phyloP scores from a whole-genome alignment of 331 rosid species.

The Malus hybrid region DNA sequence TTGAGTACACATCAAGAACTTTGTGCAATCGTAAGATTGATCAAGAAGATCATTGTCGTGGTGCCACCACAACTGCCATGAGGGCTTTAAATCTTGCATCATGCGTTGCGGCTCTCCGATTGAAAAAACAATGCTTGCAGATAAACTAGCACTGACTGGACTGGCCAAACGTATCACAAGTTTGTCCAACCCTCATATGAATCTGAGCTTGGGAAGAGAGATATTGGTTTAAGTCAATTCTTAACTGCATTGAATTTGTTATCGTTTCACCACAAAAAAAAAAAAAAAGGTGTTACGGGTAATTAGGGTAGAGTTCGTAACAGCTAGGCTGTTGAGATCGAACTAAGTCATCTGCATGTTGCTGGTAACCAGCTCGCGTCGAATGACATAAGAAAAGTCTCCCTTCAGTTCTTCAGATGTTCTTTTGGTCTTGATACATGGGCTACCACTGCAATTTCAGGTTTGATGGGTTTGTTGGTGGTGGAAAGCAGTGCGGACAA shows the following conservation, averaged over 20 bases:
- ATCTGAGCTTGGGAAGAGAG: background rate
- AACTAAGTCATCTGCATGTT: background rate
- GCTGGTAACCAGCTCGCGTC: background rate
- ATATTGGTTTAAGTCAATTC: too few relatives aligned
- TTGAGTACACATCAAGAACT: constrained; percentile 58
- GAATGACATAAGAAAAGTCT: background rate
- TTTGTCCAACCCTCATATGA: background rate
- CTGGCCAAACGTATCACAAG: constrained; percentile 54
- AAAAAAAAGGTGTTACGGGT: background rate
- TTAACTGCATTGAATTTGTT: too few relatives aligned
- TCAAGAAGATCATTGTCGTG: too few relatives aligned
- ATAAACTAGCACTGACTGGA: constrained; percentile 34
- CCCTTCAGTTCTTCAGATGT: too few relatives aligned
- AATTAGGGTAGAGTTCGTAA: background rate
- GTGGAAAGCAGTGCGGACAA: background rate
- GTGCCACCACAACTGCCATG: constrained; percentile 59
- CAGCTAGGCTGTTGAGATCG: background rate
- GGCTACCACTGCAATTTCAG: too few relatives aligned
- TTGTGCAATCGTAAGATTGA: constrained; percentile 45
- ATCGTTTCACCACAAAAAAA: background rate
- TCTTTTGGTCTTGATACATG: too few relatives aligned
- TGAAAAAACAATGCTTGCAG: constrained; percentile 60
- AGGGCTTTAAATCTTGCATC: constrained; percentile 79
- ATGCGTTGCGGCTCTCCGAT: constrained; percentile 66
- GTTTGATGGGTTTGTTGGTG: background rate